Evolutionary conservation across 495 filamentous ascomycete species (phyloP).

Genomic region (Diplogelasinospora grovesii): DNA sequence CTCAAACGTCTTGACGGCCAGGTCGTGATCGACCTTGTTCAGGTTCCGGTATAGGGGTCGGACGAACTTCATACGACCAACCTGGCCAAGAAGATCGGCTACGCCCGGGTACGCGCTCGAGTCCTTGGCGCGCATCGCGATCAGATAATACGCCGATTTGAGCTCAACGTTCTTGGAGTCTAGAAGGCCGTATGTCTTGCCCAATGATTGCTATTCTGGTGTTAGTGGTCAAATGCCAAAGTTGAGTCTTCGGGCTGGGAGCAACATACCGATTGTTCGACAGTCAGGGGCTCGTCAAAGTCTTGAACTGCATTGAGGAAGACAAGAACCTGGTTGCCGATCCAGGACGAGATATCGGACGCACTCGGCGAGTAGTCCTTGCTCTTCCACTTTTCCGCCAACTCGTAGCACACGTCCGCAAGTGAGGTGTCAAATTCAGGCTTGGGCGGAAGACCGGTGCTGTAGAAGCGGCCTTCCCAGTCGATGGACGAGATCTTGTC

Average conservation of each 20-base stretch:
- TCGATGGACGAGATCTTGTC: slow-evolving; percentile 62
- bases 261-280: slow-evolving; percentile 45
- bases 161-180: slow-evolving; percentile 78
- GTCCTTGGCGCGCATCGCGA: slow-evolving; percentile 70
- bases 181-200: slow-evolving; percentile 59
- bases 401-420: slow-evolving; percentile 74
- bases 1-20: slow-evolving; percentile 78
- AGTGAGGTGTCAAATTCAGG: slow-evolving; percentile 84
- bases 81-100: slow-evolving; percentile 65
- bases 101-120: slow-evolving; percentile 58
- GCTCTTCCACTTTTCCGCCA: slow-evolving; percentile 72
- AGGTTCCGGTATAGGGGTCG: slow-evolving; percentile 71
- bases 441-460: slow-evolving; percentile 79
- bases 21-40: slow-evolving; percentile 59
- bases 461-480: slow-evolving; percentile 85
- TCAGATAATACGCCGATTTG: slow-evolving; percentile 64
- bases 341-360: slow-evolving; percentile 64
- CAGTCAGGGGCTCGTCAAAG: slow-evolving; percentile 53
- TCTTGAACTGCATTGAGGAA: slow-evolving; percentile 74
- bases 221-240: slow-evolving; percentile 8
- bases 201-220: slow-evolving; percentile 49
- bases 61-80: slow-evolving; percentile 97
- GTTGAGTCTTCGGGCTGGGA: background rate
- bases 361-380: slow-evolving; percentile 56
- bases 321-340: slow-evolving; percentile 80